These are phyloP conservation scores for Mortierella sp. DNA, from an alignment of 371 early-diverging fungal genomes.

Conservation along the genomic window DNA sequence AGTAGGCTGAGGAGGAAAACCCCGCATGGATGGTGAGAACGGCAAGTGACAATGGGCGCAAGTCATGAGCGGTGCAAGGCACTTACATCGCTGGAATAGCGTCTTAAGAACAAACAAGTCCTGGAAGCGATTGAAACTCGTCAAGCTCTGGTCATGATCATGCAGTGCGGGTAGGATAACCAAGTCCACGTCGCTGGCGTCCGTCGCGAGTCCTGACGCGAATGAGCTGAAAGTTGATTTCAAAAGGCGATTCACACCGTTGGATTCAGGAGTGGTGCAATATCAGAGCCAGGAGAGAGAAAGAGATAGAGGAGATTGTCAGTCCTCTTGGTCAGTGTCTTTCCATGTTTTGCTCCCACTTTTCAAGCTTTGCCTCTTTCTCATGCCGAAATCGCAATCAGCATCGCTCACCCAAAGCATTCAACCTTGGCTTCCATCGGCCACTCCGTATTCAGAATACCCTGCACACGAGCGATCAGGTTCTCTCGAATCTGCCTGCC, in stretches of 20 bases:
- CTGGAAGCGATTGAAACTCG: constrained; percentile 30
- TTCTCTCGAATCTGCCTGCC: constrained; percentile 39
- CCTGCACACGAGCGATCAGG: constrained; percentile 46
- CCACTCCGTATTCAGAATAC: constrained; percentile 52
- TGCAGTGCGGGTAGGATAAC: constrained; percentile 44
- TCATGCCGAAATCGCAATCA: neutral
- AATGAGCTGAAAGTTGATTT: constrained; percentile 43
- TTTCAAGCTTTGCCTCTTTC: neutral
- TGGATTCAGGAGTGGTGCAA: neutral
- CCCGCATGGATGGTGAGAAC: constrained; percentile 3
- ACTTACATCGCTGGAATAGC: constrained; percentile 50
- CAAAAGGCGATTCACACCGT: no score
- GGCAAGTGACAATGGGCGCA: neutral
- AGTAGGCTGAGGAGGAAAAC: neutral
- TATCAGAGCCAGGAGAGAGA: neutral
- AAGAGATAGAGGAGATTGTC: constrained; percentile 10
- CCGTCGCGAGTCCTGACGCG: constrained; percentile 49
- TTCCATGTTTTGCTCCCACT: neutral
- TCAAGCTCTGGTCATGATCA: constrained; percentile 38
- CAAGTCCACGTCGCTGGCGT: constrained; percentile 46
- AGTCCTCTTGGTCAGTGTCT: constrained; percentile 7
- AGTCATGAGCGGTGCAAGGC: neutral
- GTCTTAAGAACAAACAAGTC: constrained; percentile 49
- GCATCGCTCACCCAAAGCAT: constrained; percentile 38
- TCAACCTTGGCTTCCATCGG: constrained; percentile 51